Evolutionary conservation across 106 monocot genomes (phyloP), one percentile per base, ranked within the genome.

Genomic region (Acorus calamus): DNA sequence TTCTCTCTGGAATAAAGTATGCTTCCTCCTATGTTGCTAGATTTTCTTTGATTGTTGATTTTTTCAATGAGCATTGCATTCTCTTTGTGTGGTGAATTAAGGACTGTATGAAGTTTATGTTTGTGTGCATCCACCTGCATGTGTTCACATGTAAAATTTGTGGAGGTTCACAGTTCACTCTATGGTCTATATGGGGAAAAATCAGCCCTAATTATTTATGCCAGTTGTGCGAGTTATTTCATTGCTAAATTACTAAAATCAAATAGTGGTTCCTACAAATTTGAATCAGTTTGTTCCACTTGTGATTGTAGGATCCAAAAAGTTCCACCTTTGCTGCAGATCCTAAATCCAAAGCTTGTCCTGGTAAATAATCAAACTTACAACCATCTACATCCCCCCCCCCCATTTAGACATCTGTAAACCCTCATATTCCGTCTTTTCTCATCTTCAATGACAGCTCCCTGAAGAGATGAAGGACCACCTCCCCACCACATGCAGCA

Each of bases 1-100:
- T 96, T 74, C 87, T 89, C 66, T 84, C 90, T 55, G 91, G 90
- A 53, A 64, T 96, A 42, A 65, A 45, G 94, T 90, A 87, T 61
- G 80, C 67, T 66, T 4, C 8, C 8, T 2, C 3, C 11, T 0
- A 43, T 3, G 7, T 60, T 60, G 8, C 43, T 7, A 41, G 45
- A 11, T 28, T 28, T 28, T 28, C 28, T 28, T 28, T 28, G 28
- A 28, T 28, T 28, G 28, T 28, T 28, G 28, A 28, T 28, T 28
- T 28, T 28, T 28, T 28, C 28, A 28, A 28, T 28, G 28, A 28
- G 28, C 28, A 28, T 28, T 28, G 28, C 28, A 28, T 28, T 28
- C 28, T 28, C 28, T 28, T 28, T 28, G 28, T 28, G 28, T 28
- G 1, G 28, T 28, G 28, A 28, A 28, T 28, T 28, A 28, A 28